These are phyloP conservation scores for Exophiala sp. DNA, from an alignment of 2,329 filamentous ascomycete species.

Conservation along the genomic window DNA sequence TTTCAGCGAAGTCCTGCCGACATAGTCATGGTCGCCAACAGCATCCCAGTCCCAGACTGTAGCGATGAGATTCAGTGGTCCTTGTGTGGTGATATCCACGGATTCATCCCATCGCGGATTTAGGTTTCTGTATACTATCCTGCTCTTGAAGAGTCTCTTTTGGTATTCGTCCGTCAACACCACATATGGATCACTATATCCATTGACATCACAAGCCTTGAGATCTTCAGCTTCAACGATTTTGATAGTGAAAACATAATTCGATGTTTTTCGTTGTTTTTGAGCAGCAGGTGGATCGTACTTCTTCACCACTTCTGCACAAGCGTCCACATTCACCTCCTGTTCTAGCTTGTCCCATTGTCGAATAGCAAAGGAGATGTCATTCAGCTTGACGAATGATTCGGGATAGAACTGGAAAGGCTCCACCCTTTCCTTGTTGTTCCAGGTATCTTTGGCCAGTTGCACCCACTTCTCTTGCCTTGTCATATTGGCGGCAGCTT, in stretches of 20 bases:
- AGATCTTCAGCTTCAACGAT: slow-evolving; percentile 96
- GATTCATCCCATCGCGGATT: slow-evolving; percentile 98
- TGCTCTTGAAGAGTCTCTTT: slow-evolving; percentile 90
- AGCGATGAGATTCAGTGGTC: slow-evolving; percentile 88
- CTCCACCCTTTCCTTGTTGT: slow-evolving; percentile 85
- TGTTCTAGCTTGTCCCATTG: slow-evolving; percentile 88
- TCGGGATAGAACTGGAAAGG: slow-evolving; percentile 82
- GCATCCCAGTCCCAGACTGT: slow-evolving; percentile 99
- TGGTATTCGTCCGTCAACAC: slow-evolving; percentile 97
- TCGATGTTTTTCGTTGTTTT: slow-evolving; percentile 66
- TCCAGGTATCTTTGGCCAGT: slow-evolving; percentile 89
- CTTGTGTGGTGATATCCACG: slow-evolving; percentile 89
- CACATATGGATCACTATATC: slow-evolving; percentile 92
- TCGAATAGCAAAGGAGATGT: slow-evolving; percentile 90
- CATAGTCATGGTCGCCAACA: slow-evolving; percentile 94
- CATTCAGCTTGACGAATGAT: slow-evolving; percentile 97
- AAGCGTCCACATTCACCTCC: slow-evolving; percentile 86
- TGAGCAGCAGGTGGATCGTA: slow-evolving; percentile 69
- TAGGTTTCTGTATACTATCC: slow-evolving; percentile 82
- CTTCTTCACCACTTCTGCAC: slow-evolving; percentile 74
- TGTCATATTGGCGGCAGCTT: slow-evolving; percentile 71
- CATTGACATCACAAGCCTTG: slow-evolving; percentile 95
- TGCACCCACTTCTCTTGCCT: slow-evolving; percentile 91
- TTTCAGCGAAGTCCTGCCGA: slow-evolving; percentile 93
- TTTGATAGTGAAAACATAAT: slow-evolving; percentile 98